Evolutionary conservation across 1,139 yeast species (phyloP).

Genomic region (Geotrichum cucujoidarum): DNA sequence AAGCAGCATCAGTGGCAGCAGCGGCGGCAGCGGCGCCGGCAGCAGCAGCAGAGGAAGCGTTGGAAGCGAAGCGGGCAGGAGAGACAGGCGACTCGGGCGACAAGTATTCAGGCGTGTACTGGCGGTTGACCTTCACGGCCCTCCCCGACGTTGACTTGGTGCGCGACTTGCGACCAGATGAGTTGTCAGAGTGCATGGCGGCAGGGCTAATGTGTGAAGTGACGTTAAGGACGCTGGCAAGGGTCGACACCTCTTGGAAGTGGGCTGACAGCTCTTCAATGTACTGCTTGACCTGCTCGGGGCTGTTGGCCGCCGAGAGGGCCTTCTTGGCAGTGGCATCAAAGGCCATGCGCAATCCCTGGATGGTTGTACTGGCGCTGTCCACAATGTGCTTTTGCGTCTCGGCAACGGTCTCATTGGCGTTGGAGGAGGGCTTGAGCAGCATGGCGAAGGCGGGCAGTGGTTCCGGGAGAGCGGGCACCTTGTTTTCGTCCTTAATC

Average conservation of each 20-base stretch:
- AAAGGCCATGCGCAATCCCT: slow-evolving; percentile 12
- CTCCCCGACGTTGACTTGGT: not conserved
- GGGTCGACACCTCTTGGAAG: slow-evolving; percentile 11
- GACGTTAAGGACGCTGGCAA: slow-evolving; percentile 15
- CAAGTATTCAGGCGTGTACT: not conserved
- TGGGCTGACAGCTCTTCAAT: slow-evolving; percentile 1
- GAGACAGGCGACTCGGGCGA: not conserved
- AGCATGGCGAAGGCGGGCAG: slow-evolving; percentile 12
- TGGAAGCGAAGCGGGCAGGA: not conserved
- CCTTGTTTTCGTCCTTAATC: slow-evolving; percentile 6
- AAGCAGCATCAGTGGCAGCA: not conserved
- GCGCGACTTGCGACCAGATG: not conserved
- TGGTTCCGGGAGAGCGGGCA: not conserved
- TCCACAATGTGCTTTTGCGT: slow-evolving; percentile 13
- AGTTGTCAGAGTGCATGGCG: not conserved
- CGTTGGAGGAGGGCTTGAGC: slow-evolving; percentile 12
- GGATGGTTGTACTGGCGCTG: slow-evolving; percentile 14
- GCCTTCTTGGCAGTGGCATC: not conserved
- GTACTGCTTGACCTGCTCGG: not conserved
- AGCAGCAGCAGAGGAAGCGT: not conserved
- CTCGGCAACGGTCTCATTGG: slow-evolving; percentile 11
- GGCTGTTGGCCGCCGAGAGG: not conserved
- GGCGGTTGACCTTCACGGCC: not conserved
- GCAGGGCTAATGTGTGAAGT: slow-evolving; percentile 12
- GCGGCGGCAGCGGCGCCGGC: not conserved